These are phyloP conservation scores for Xylaria sp. DNA, from an alignment of 2,329 filamentous ascomycete genomes.

Conservation along the genomic window DNA sequence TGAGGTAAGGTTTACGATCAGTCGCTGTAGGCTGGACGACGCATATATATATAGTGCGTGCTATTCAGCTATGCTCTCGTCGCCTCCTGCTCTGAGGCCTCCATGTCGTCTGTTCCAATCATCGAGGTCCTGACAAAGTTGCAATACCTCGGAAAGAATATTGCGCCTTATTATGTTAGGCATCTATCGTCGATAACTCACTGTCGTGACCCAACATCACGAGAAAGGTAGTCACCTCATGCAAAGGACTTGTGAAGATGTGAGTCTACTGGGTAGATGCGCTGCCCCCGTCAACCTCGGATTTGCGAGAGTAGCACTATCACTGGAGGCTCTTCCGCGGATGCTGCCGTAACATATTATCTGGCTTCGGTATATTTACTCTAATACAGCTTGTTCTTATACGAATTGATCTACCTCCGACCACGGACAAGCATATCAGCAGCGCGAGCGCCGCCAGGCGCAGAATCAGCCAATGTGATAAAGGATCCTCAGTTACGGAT, in stretches of 20 bases:
- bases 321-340: not conserved
- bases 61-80: not conserved
- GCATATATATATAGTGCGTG: not conserved
- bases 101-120: not conserved
- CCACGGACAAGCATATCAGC: not conserved
- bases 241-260: not conserved
- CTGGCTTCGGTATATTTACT: not conserved
- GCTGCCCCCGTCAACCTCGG: not conserved
- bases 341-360: not conserved
- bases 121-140: not conserved
- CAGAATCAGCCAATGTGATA: slow-evolving; percentile 4
- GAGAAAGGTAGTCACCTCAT: not conserved
- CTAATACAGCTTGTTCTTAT: not conserved
- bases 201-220: not conserved
- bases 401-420: not conserved
- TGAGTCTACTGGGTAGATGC: not conserved
- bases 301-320: not conserved
- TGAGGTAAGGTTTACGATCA: not conserved
- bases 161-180: not conserved
- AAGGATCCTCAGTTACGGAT: not conserved
- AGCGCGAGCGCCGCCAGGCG: not conserved
- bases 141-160: not conserved
- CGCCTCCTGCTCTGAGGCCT: not conserved
- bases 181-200: not conserved
- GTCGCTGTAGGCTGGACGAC: not conserved